These are phyloP conservation scores for Hypoxylon cercidicola DNA, from an alignment of 495 filamentous ascomycete genomes.

Conservation along the genomic window DNA sequence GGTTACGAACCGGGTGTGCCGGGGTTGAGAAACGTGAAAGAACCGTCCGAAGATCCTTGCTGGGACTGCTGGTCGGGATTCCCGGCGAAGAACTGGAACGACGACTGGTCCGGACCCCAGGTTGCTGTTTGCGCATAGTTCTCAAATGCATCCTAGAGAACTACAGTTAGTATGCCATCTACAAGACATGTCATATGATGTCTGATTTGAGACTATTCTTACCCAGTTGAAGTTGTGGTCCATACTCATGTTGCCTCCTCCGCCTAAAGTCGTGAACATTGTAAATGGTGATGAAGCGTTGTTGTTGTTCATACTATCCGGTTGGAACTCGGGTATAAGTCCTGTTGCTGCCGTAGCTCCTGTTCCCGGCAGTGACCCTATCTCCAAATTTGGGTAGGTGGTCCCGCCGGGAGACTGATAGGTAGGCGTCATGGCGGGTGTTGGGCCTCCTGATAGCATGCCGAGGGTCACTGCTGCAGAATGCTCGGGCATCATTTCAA, in stretches of 20 bases:
- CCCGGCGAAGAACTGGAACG: conserved; percentile 59
- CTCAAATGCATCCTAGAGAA: conserved; percentile 57
- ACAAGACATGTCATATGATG: background rate
- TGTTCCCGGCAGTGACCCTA: conserved; percentile 33
- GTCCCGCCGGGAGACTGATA: conserved; percentile 52
- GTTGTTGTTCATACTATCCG: conserved; percentile 61
- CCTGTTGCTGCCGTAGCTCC: conserved; percentile 41
- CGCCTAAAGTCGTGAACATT: conserved; percentile 61
- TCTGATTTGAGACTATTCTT: conserved; percentile 44
- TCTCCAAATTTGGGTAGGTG: conserved; percentile 51
- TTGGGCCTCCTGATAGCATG: conserved; percentile 77
- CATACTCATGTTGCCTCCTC: conserved; percentile 44
- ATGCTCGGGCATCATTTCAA: conserved; percentile 65
- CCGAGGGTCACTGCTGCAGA: conserved; percentile 84
- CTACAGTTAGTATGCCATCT: conserved; percentile 15
- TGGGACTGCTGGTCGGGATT: conserved; percentile 51
- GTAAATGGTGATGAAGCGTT: conserved; percentile 65
- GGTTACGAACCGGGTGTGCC: conserved; percentile 27
- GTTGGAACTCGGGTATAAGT: conserved; percentile 61
- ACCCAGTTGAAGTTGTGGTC: conserved; percentile 83
- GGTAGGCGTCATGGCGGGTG: conserved; percentile 69
- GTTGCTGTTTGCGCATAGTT: conserved; percentile 60
- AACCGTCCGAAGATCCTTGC: conserved; percentile 43
- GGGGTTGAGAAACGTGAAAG: conserved; percentile 42
- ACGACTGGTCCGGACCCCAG: conserved; percentile 56